These are phyloP conservation scores for Cyclotella distinguenda DNA, from an alignment of 108 stramenopile species.

Conservation along the genomic window DNA sequence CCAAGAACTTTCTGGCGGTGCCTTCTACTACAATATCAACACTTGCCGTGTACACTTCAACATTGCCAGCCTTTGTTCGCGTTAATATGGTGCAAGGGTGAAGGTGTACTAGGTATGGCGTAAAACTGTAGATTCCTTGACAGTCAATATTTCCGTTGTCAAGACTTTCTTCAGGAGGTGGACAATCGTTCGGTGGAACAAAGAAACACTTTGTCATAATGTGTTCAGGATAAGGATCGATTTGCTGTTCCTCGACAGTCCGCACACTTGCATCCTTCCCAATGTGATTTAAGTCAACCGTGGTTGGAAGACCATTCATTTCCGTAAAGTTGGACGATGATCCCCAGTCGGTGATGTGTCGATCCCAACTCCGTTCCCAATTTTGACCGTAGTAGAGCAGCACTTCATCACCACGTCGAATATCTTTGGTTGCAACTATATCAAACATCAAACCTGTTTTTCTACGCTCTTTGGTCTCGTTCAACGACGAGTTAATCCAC, in stretches of 20 bases:
- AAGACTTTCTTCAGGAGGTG: not conserved
- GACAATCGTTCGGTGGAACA: conserved; percentile 15
- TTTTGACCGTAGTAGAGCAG: conserved; percentile 66
- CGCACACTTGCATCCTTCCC: conserved; percentile 31
- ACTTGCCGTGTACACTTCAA: conserved; percentile 19
- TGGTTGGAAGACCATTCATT: conserved; percentile 4
- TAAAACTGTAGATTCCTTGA: conserved; percentile 3
- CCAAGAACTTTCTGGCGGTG: not conserved
- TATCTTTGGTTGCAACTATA: conserved; percentile 53
- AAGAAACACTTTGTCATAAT: conserved; percentile 60
- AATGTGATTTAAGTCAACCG: conserved; percentile 9
- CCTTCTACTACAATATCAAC: not conserved
- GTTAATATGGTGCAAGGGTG: conserved; percentile 14
- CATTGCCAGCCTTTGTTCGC: not conserved
- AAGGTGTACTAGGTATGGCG: not conserved
- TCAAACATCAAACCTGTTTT: conserved; percentile 50
- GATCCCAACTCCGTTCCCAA: conserved; percentile 67
- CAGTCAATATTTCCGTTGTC: conserved; percentile 1
- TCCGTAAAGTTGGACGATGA: conserved; percentile 11
- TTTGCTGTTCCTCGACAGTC: conserved; percentile 58
- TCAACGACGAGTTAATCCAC: conserved; percentile 20
- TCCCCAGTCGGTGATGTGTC: conserved; percentile 48
- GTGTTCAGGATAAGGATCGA: conserved; percentile 58
- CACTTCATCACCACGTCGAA: conserved; percentile 63
- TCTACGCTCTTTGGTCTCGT: conserved; percentile 1